Percentiles rank a stretch among this genome's conserved stretches.
Evolutionary conservation across 1,139 yeast genomes (phyloP).

Genomic region (Suhomyces panamericanus): DNA sequence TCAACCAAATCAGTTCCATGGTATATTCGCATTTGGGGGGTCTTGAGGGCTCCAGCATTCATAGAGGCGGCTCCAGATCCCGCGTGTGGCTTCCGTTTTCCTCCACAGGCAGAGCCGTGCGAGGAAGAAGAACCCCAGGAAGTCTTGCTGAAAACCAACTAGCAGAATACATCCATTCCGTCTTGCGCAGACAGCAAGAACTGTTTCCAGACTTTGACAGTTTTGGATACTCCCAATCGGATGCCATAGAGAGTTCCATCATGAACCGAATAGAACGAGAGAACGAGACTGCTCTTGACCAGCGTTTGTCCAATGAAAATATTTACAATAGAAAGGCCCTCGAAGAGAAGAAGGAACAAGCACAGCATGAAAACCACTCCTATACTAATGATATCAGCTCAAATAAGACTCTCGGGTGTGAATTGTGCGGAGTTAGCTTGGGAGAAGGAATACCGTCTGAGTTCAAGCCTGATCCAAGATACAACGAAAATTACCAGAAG

Average conservation of each 20-base stretch:
- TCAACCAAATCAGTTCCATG: conserved; percentile 6
- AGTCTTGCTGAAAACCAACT: conserved; percentile 3
- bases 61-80: neutral
- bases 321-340: conserved; percentile 31
- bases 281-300: conserved; percentile 38
- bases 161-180: conserved; percentile 6
- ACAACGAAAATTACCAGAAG: conserved; percentile 27
- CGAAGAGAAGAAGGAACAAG: conserved; percentile 30
- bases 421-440: conserved; percentile 65
- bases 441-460: conserved; percentile 70
- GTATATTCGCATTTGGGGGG: conserved; percentile 2
- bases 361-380: conserved; percentile 23
- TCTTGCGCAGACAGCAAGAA: conserved; percentile 5
- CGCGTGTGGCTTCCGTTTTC: conserved; percentile 7
- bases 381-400: conserved; percentile 42
- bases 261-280: conserved; percentile 46
- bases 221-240: conserved; percentile 4
- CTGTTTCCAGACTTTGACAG: conserved; percentile 1
- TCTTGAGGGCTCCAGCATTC: neutral
- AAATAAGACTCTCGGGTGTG: conserved; percentile 50
- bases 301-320: conserved; percentile 34
- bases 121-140: conserved; percentile 3
- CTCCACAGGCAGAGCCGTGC: conserved; percentile 6
- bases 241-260: conserved; percentile 31
- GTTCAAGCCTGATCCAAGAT: conserved; percentile 37